Evolutionary conservation across 2,329 filamentous ascomycete species (phyloP).

Genomic region (Clonostachys rhizophaga): DNA sequence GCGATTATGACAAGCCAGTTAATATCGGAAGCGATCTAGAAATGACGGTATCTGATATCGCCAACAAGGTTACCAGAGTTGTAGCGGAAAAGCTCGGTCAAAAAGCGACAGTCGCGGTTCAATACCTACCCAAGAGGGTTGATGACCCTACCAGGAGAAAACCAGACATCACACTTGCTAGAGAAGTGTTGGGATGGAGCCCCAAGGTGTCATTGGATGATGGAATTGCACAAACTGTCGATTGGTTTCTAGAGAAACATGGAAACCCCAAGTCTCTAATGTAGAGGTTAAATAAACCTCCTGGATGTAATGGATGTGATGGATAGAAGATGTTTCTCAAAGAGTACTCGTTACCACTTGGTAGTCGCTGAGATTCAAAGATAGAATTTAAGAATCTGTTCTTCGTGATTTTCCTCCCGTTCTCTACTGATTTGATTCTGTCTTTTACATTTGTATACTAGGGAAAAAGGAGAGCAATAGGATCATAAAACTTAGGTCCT

Average conservation of each 20-base stretch:
- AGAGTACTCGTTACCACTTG: no score
- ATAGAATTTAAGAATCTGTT: no score
- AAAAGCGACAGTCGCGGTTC: not conserved
- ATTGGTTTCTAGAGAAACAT: conserved; percentile 5
- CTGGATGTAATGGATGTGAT: no score
- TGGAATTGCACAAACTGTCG: conserved; percentile 2
- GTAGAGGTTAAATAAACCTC: no score
- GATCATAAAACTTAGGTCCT: no score
- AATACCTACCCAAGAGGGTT: conserved; percentile 4
- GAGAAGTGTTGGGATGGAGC: conserved; percentile 3
- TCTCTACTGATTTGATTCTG: no score
- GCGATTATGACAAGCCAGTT: conserved; percentile 3
- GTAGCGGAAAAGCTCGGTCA: conserved; percentile 5
- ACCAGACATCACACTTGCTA: conserved; percentile 5
- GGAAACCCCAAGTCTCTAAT: no score
- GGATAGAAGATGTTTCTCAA: no score
- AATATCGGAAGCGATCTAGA: conserved; percentile 7
- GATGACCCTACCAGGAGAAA: conserved; percentile 6
- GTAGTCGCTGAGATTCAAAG: no score
- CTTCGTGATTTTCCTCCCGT: no score
- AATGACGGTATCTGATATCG: conserved; percentile 4
- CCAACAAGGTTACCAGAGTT: conserved; percentile 2
- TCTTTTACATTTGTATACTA: no score
- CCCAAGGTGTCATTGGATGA: conserved; percentile 4
- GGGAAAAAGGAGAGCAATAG: no score